Base-by-base conservation (phyloP, 192 early-diverging fungal genomes). In the Mortierella claussenii region DNA sequence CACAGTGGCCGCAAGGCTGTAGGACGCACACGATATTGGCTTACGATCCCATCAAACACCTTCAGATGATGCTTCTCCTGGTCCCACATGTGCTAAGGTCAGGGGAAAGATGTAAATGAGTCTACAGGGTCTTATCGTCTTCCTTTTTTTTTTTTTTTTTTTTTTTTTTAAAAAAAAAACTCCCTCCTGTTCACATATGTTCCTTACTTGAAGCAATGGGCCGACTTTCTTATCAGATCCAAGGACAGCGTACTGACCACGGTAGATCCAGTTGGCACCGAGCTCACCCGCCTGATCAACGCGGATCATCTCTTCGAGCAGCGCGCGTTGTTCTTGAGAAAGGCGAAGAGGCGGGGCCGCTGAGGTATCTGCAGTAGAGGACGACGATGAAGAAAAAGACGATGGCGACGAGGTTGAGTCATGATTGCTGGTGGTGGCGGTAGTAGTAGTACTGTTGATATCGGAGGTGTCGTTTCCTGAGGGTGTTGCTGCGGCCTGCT, bases 281-380 rank as follows among this genome's bases (percentile, higher is more conserved):
- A 96, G 88, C 73, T 99, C 97, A 30, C 97, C 97, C 4, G 97
- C 95, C 50, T 98, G 97, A 75, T 98, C 95, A 28, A 98, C 91
- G n/a, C 97, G 93, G 28, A 98, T 87, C 88, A 97, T 94, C 37
- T 81, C 80, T 64, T 85, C 86, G 17, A 94, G 83, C 46, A 89
- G 42, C 12, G 84, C 65, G 45, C 86, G 83, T 63, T 94, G 86
- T 18, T 83, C 74, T 21, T 65, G 63, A 13, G 79, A 86, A 24
- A 90, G 47, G 13, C 59, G 68, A 27, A 76, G 59, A 21, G 73
- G 73, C n/a, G n/a, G n/a, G 26, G 73, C 62, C 4, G 63, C 69
- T 10, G 51, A 44, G 17, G 62, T 17, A 43, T 18, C 44, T 26
- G 53, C 10, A 2, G 59, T 36, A 20, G 59, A 23, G 26, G 67